A percentile compares a stretch with the other conserved stretches of the same genome.
These are phyloP conservation scores for Solanum stenotomum DNA, from an alignment of 257 asterid species.

Conservation along the genomic window DNA sequence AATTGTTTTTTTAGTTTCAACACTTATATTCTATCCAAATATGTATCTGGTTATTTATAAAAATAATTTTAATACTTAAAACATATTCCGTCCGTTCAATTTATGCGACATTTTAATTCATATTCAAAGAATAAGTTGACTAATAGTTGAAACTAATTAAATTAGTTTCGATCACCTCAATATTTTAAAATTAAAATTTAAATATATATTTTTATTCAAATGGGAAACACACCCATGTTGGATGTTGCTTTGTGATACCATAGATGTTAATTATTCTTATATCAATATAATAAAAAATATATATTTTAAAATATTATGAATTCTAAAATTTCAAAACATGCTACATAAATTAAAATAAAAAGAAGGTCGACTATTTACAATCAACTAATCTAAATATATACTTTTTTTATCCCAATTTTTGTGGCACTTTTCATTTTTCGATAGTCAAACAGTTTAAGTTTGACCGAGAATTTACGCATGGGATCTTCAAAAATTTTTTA, in stretches of 20 bases:
- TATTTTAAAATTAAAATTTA: background rate
- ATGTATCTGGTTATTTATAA: background rate
- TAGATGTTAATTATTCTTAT: background rate
- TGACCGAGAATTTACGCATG: accelerated
- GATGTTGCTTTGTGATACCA: too few relatives aligned
- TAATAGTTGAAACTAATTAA: background rate
- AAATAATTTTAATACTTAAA: background rate
- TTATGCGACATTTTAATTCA: background rate
- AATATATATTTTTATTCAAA: background rate
- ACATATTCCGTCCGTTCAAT: background rate
- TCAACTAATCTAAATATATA: background rate
- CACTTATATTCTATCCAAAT: background rate
- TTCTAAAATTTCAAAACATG: background rate
- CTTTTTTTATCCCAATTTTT: accelerated
- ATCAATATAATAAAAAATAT: background rate
- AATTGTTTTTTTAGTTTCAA: too few relatives aligned
- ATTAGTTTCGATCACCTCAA: background rate
- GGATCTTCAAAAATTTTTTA: too few relatives aligned
- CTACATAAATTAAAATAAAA: background rate
- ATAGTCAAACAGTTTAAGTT: background rate
- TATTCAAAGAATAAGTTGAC: background rate
- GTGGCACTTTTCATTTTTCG: background rate
- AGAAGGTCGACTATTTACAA: too few relatives aligned
- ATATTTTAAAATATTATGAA: background rate
- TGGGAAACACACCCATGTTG: too few relatives aligned